Evolutionary conservation across 139 green algal species (phyloP).

Genomic region (Yamagishiella unicocca): DNA sequence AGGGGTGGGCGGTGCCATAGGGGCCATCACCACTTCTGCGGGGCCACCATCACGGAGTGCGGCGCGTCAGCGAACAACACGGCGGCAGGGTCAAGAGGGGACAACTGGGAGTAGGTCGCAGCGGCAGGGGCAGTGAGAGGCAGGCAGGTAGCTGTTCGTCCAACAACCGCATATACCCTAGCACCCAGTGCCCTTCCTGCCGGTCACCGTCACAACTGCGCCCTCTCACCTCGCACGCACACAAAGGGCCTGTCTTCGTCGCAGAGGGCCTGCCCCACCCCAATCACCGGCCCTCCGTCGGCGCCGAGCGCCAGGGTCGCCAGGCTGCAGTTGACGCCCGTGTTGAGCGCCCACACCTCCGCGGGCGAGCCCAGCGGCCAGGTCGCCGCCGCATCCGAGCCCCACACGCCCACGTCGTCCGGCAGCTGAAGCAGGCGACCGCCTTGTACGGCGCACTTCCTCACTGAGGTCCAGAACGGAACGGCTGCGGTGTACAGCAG

Average conservation of each 20-base stretch:
- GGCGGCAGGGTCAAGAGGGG: too few relatives aligned
- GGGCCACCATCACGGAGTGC: too few relatives aligned
- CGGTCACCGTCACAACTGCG: too few relatives aligned
- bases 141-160: too few relatives aligned
- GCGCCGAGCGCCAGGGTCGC: not conserved
- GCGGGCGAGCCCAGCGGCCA: not conserved
- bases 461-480: slow-evolving; percentile 2
- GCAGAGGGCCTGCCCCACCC: not conserved
- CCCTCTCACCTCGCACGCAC: slow-evolving; percentile 12
- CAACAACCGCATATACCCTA: too few relatives aligned
- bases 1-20: too few relatives aligned
- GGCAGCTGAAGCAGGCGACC: slow-evolving; percentile 23
- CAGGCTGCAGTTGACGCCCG: not conserved
- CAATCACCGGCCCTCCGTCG: not conserved
- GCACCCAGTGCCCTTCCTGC: too few relatives aligned
- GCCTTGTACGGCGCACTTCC: not conserved
- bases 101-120: too few relatives aligned
- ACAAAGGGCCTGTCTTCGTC: not conserved
- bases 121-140: too few relatives aligned
- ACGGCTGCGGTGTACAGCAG: not conserved
- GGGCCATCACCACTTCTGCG: too few relatives aligned
- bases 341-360: not conserved
- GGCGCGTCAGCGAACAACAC: too few relatives aligned
- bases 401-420: not conserved
- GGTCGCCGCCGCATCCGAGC: not conserved